phyloP scores from a whole-genome alignment of 257 asterid species.

The Coffea eugenioides region DNA sequence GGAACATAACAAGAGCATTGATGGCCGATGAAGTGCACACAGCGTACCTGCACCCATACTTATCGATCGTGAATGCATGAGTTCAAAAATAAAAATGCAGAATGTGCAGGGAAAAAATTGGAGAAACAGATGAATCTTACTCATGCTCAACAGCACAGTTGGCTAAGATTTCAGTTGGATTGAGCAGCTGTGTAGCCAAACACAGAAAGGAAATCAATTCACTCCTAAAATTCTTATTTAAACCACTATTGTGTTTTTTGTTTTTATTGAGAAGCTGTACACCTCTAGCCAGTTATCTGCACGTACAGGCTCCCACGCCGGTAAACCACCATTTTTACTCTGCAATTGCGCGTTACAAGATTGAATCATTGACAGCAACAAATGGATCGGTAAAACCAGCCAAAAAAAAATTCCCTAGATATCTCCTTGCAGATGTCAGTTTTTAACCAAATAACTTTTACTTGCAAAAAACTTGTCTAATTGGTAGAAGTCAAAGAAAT shows the following conservation, averaged over 20 bases:
- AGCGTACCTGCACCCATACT: slow-evolving; percentile 21
- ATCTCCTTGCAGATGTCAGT: not conserved
- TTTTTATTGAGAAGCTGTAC: slow-evolving; percentile 6
- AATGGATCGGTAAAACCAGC: not conserved
- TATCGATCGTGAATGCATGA: not conserved
- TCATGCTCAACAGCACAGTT: slow-evolving; percentile 30
- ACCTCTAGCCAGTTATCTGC: slow-evolving; percentile 84
- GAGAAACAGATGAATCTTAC: slow-evolving; percentile 10
- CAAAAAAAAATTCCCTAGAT: not conserved
- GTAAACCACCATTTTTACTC: slow-evolving; percentile 89
- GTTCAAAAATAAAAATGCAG: not conserved
- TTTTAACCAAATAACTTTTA: not conserved
- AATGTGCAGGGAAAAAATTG: not conserved
- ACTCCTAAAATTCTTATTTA: not conserved
- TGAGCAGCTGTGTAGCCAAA: slow-evolving; percentile 19
- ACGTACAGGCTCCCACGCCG: slow-evolving; percentile 99
- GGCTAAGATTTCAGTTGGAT: slow-evolving; percentile 33
- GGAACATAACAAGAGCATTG: slow-evolving; percentile 26
- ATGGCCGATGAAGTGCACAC: slow-evolving; percentile 38
- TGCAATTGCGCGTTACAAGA: slow-evolving; percentile 24
- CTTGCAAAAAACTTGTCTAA: too few relatives aligned
- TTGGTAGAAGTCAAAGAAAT: too few relatives aligned
- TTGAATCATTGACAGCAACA: too few relatives aligned
- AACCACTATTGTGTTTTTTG: not conserved
- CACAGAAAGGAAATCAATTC: not conserved